phyloP scores from a whole-genome alignment of 1,284 basidiomycete species.

The Puccinia polysora region DNA sequence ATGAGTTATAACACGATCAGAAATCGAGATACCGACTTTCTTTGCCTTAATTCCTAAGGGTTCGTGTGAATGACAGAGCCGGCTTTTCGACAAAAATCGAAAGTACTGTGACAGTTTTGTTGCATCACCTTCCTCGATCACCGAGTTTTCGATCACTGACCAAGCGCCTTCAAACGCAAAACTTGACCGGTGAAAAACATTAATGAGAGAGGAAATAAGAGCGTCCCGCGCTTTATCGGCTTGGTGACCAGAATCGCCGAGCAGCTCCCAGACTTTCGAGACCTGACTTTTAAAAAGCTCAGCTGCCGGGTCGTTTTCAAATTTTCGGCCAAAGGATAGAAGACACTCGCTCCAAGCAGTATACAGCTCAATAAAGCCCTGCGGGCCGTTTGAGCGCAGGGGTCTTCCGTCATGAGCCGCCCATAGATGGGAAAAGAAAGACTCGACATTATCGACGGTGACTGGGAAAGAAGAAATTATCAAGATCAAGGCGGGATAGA shows the following conservation, averaged over 20 bases:
- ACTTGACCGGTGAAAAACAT: constrained; percentile 23
- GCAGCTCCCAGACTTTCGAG: constrained; percentile 3
- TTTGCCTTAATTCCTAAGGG: background rate
- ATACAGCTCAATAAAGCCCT: constrained; percentile 24
- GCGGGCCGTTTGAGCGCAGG: constrained; percentile 18
- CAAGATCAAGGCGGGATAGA: constrained; percentile 41
- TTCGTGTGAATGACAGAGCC: constrained; percentile 13
- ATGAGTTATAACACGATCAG: constrained; percentile 5
- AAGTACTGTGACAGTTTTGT: constrained; percentile 17
- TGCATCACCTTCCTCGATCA: background rate
- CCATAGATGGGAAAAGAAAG: constrained; percentile 40
- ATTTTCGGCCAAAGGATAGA: constrained; percentile 24
- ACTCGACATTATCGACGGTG: constrained; percentile 4
- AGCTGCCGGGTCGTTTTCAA: background rate
- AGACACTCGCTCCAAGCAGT: constrained; percentile 29
- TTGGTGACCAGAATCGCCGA: background rate
- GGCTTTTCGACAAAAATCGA: constrained; percentile 25
- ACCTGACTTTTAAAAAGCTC: constrained; percentile 7
- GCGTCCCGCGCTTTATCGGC: constrained; percentile 1
- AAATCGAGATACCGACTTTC: constrained; percentile 21
- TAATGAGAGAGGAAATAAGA: constrained; percentile 17
- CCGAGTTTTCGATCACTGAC: constrained; percentile 19
- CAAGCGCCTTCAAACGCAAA: constrained; percentile 17
- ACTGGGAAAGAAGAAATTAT: constrained; percentile 23
- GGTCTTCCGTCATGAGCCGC: constrained; percentile 16